Conservation (phyloP, 495 filamentous ascomycete species). For the Amphirosellinia nigrospora region DNA sequence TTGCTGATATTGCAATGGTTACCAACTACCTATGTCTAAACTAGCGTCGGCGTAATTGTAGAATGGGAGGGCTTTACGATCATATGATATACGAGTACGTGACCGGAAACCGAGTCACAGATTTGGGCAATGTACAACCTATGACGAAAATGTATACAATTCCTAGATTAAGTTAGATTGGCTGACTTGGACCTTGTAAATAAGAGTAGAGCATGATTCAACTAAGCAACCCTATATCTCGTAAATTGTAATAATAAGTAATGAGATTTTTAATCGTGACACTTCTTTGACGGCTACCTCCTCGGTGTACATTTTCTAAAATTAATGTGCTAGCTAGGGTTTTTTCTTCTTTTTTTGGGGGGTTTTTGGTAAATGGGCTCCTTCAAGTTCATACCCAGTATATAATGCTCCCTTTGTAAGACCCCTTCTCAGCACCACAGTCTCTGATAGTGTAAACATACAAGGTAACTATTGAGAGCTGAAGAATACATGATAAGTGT, state of each 20-base stretch:
- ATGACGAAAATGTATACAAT: slow-evolving; percentile 16
- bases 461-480: neutral
- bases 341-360: too few species aligned
- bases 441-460: neutral
- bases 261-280: neutral
- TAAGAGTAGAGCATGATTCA: neutral
- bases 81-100: slow-evolving; percentile 22
- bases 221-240: neutral
- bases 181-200: neutral
- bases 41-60: slow-evolving; percentile 25
- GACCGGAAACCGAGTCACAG: neutral
- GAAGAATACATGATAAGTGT: neutral
- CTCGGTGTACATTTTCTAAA: too few species aligned
- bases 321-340: too few species aligned
- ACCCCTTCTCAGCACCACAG: too few species aligned
- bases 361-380: too few species aligned
- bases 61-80: slow-evolving; percentile 29
- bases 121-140: slow-evolving; percentile 12
- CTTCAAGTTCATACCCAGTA: too few species aligned
- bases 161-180: neutral
- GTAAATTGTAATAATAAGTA: neutral
- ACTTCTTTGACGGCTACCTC: too few species aligned
- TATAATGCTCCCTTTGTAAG: too few species aligned
- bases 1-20: neutral
- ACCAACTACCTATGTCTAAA: slow-evolving; percentile 21